Percentiles rank a stretch among this genome's conserved stretches.
These are phyloP conservation scores for Eucalyptus marginata DNA, from an alignment of 345 rosid species.

Conservation along the genomic window DNA sequence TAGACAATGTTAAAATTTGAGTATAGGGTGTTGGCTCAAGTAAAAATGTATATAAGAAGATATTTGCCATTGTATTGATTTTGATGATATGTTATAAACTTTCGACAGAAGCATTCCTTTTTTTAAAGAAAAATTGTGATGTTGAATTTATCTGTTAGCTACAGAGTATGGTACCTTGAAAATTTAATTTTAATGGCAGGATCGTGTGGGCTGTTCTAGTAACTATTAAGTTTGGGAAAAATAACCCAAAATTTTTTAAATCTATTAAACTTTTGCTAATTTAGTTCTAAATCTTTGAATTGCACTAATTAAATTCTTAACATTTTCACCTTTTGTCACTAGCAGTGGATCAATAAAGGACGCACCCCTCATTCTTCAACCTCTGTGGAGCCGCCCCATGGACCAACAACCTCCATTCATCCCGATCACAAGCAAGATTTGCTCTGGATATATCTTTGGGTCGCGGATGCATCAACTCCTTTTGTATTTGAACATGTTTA, in stretches of 20 bases:
- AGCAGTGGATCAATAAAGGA: accelerated
- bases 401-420: no score
- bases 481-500: no score
- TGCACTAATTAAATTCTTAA: accelerated
- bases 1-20: not conserved
- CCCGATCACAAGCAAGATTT: accelerated
- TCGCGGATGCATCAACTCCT: no score
- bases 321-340: accelerated
- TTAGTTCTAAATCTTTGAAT: no score
- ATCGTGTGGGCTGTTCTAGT: accelerated
- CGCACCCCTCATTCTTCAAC: accelerated
- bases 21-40: not conserved
- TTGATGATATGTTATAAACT: not conserved
- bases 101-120: not conserved
- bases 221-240: not conserved
- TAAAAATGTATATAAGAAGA: not conserved
- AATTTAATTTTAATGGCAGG: not conserved
- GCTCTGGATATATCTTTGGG: accelerated
- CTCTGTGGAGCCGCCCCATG: no score
- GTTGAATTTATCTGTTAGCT: not conserved
- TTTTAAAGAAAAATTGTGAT: not conserved
- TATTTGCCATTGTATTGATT: not conserved
- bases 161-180: not conserved
- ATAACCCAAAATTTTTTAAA: no score
- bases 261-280: accelerated